Evolutionary conservation across 345 rosid species (phyloP).

Genomic region (Linum lewisii): DNA sequence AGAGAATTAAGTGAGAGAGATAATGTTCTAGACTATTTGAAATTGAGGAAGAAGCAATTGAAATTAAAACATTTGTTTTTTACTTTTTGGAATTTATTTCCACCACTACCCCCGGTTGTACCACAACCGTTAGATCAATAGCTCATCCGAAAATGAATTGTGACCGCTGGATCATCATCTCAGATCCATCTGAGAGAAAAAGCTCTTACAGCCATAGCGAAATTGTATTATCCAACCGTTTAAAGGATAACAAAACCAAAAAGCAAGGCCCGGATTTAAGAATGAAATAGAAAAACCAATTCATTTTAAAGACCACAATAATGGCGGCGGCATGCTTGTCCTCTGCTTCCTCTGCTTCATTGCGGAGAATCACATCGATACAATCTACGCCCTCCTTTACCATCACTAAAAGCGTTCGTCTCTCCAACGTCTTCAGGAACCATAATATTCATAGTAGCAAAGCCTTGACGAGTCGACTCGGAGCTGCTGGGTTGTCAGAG

Average conservation of each 20-base stretch:
- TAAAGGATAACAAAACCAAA: neutral
- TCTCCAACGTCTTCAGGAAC: constrained; percentile 12
- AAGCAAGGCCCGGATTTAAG: neutral
- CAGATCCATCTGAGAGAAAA: no score
- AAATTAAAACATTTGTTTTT: no score
- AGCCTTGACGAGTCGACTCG: constrained; percentile 22
- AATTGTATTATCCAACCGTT: constrained; percentile 3
- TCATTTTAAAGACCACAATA: neutral
- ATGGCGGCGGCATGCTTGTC: constrained; percentile 37
- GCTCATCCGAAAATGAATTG: no score
- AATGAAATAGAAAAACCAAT: constrained; percentile 7
- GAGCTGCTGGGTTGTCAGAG: constrained; percentile 48
- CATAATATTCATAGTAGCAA: constrained; percentile 9
- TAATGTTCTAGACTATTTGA: no score
- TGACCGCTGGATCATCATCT: no score
- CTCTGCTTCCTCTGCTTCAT: constrained; percentile 33
- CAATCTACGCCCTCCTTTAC: constrained; percentile 8
- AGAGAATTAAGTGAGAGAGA: no score
- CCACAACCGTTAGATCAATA: no score
- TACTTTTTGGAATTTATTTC: no score
- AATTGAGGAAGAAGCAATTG: no score
- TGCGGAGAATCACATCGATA: constrained; percentile 28
- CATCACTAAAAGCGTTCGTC: constrained; percentile 10
- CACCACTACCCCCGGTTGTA: no score
- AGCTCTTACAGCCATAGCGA: no score